Evolutionary conservation across 192 early-diverging fungal genomes (phyloP), one percentile per base, ranked within the genome.

Genomic region (Coemansia nantahalensis): DNA sequence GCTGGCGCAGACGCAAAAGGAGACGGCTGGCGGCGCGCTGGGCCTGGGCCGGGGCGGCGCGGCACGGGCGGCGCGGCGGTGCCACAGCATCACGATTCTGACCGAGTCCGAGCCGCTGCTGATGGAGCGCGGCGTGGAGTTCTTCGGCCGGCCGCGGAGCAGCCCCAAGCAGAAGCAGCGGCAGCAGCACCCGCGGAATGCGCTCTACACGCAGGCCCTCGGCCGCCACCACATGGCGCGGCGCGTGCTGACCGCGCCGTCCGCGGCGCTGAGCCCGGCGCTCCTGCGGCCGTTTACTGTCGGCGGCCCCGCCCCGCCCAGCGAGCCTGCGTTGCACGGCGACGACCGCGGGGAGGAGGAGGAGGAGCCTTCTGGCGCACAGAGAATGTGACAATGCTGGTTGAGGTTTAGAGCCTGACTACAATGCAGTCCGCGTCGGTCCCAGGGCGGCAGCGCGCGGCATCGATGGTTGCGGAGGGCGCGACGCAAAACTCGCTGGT

Each of bases 391-490:
- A n/a, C n/a, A n/a, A n/a, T n/a, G n/a, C n/a, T n/a, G n/a, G 26
- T 28, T 28, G 26, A 34, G 18, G 26, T 26, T 51, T 61, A 67
- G 13, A 79, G 48, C 33, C 68, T 73, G n/a, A 79, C 33, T 13
- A 79, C 69, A 13, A 79, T 75, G 51, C 87, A 85, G 70, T 95
- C 93, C 54, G 85, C 80, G 65, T 95, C 93, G 13, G 90, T 93
- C 16, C 90, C 92, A 19, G 62, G 59, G 8, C 87, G 64, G 38
- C 69, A 67, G 40, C 86, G 79, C 4, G 93, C 91, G 12, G 51
- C 49, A 16, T 95, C 85, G 22, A 95, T 61, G 17, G 65, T 78
- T 7, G 59, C 50, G 7, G 84, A 84, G 3, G 81, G 56, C 10
- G 92, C 79, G 16, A 79, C 68, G 58, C 93, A 95, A 45, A 90